These are phyloP conservation scores for Suaeda aralocaspica DNA, from an alignment of 148 eudicot genomes.

Conservation along the genomic window DNA sequence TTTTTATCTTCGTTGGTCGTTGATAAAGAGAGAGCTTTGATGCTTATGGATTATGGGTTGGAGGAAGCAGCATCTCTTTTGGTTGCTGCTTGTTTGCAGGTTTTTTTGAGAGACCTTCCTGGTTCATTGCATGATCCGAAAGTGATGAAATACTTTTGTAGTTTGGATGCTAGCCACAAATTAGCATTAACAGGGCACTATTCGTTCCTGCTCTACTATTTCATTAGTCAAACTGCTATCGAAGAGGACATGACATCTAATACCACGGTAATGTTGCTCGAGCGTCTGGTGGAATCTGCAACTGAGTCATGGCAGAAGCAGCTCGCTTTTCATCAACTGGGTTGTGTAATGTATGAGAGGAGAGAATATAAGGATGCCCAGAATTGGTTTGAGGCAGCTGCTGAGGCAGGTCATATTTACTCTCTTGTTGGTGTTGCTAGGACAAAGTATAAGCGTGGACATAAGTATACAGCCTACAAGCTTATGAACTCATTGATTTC, in stretches of 20 bases:
- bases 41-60: conserved; percentile 74
- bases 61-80: conserved; percentile 74
- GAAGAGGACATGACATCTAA: conserved; percentile 62
- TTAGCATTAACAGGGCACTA: conserved; percentile 59
- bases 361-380: conserved; percentile 72
- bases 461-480: conserved; percentile 68
- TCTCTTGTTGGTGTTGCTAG: conserved; percentile 77
- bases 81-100: conserved; percentile 72
- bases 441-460: conserved; percentile 68
- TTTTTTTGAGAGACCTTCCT: conserved; percentile 71
- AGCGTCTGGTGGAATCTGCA: conserved; percentile 65
- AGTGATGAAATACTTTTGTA: conserved; percentile 54
- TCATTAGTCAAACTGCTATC: conserved; percentile 66
- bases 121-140: conserved; percentile 44
- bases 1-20: conserved; percentile 57
- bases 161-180: conserved; percentile 46
- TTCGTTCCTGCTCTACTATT: conserved; percentile 66
- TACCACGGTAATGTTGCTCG: conserved; percentile 50
- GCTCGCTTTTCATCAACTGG: conserved; percentile 75
- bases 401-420: conserved; percentile 69
- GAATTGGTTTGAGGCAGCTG: conserved; percentile 64
- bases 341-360: conserved; percentile 68
- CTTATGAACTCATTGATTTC: conserved; percentile 51
- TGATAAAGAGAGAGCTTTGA: conserved; percentile 50
- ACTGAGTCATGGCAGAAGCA: conserved; percentile 64